Evolutionary conservation across 768 basidiomycete species (phyloP), one percentile per base, ranked within the genome.

Genomic region (Rickenella mellea): DNA sequence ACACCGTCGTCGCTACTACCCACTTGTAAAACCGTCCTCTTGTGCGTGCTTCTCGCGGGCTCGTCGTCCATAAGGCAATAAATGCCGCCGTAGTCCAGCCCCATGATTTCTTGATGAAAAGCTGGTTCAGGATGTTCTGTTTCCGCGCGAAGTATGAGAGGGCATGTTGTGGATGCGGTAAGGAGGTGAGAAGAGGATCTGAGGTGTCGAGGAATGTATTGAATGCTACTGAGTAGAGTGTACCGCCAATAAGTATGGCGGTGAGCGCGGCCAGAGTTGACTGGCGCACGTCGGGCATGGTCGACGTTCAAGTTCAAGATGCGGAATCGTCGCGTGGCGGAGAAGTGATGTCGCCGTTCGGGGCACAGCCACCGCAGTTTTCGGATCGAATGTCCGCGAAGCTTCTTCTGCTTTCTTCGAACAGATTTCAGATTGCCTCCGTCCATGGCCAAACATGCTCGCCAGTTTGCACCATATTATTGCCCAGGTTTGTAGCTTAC

Each of bases 71-170:
- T 20, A 71, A 65, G 42, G 71, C 51, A 42, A 80, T 54, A 52
- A 87, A 89, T 0, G 74, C 68, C 26, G 67, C 67, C 6, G 86
- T 71, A 1, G 91, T 92, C 91, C 92, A 96, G 0, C 65, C 88
- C 92, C 94, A 96, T 19, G 83, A 78, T 40, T 75, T 70, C 64
- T 98, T 98, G 56, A 93, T 88, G 63, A 94, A 93, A 52, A 75
- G 65, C 44, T 80, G 71, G 55, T 97, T 98, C 55, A 98, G 70
- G 1, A 73, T 38, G 55, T 92, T 97, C 50, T 70, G 62, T 59
- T 93, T 93, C 51, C 67, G 71, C 9, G 92, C 90, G 54, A 89
- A 90, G 61, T 80, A 82, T 58, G 84, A 68, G 0, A 78, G 61
- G 9, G 58, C 43, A 43, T 76, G 64, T 25, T 86, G 73, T 2